These are phyloP conservation scores for Phytomonas sp. DNA, from an alignment of 208 protist genomes.

Conservation along the genomic window DNA sequence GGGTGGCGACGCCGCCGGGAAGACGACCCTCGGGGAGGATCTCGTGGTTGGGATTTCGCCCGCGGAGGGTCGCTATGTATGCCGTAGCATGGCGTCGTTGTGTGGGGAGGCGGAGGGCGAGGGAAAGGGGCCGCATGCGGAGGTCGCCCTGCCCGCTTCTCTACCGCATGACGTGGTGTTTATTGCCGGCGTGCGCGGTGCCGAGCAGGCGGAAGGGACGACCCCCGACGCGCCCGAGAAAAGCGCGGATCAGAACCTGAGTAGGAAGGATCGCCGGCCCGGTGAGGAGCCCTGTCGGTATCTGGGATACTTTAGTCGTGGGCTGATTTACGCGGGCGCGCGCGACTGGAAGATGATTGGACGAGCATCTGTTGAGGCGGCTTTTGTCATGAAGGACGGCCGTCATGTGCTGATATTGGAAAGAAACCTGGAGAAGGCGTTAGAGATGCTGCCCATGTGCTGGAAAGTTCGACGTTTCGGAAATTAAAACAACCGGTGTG, in stretches of 20 bases:
- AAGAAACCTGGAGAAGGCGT: conserved; percentile 74
- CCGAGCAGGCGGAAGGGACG: background rate
- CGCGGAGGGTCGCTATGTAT: background rate
- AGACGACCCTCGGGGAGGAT: background rate
- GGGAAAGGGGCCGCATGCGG: background rate
- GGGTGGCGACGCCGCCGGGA: background rate
- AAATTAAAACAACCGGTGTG: conserved; percentile 33
- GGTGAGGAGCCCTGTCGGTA: conserved; percentile 1
- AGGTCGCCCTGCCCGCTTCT: conserved; percentile 13
- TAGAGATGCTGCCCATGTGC: conserved; percentile 73
- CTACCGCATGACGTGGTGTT: conserved; percentile 42
- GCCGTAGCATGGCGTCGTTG: background rate
- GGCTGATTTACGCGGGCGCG: conserved; percentile 39
- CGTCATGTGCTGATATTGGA: conserved; percentile 55
- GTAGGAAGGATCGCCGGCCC: background rate
- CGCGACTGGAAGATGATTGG: conserved; percentile 62
- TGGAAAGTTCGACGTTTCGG: conserved; percentile 89
- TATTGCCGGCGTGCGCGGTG: conserved; percentile 15
- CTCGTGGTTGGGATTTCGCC: background rate
- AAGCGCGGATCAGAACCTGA: background rate
- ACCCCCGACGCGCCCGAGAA: background rate
- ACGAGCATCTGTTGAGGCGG: conserved; percentile 55
- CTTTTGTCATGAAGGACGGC: conserved; percentile 47
- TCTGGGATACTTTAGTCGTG: conserved; percentile 65
- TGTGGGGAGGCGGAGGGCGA: too few species aligned